Percentiles rank a stretch among this genome's conserved stretches.
Conservation (phyloP, 163 green algal genomes). For the Prototheca wickerhamii region DNA sequence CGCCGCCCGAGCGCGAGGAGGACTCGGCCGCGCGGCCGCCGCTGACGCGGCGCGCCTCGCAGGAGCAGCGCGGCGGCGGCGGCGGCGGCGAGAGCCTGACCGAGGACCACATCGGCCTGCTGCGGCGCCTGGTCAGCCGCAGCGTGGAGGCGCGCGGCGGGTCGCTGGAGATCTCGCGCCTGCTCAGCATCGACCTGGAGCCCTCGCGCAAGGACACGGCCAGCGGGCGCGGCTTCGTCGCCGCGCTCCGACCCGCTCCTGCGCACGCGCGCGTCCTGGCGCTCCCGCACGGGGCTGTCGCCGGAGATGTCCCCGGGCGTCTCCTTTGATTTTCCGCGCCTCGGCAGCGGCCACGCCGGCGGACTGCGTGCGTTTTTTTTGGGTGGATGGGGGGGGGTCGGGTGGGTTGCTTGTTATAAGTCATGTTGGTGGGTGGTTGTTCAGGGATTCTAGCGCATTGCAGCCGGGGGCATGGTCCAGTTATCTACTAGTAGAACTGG, state of each 20-base stretch:
- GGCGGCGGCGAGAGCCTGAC: slow-evolving; percentile 3
- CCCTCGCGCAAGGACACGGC: slow-evolving; percentile 1
- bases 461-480: too few relatives aligned
- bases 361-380: too few relatives aligned
- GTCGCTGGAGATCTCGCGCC: background rate
- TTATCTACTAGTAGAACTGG: too few relatives aligned
- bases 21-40: slow-evolving; percentile 11
- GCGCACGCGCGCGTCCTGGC: background rate
- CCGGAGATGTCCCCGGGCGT: background rate
- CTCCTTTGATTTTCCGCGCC: background rate
- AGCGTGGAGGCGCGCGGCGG: slow-evolving; percentile 11
- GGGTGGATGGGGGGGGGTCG: too few relatives aligned
- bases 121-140: slow-evolving; percentile 17
- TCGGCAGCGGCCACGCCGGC: too few relatives aligned
- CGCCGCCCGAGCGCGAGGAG: background rate
- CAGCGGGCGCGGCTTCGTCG: background rate
- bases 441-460: too few relatives aligned
- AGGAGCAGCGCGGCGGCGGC: slow-evolving; percentile 4
- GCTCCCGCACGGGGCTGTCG: background rate
- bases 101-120: slow-evolving; percentile 12
- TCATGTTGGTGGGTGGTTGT: too few relatives aligned
- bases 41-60: background rate
- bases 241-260: background rate
- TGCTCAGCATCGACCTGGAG: background rate
- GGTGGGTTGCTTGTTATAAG: too few relatives aligned